A percentile compares a stretch with the other conserved stretches of the same genome.
Evolutionary conservation across 2,329 filamentous ascomycete genomes (phyloP).

Genomic region (Stagonosporopsis vannaccii): DNA sequence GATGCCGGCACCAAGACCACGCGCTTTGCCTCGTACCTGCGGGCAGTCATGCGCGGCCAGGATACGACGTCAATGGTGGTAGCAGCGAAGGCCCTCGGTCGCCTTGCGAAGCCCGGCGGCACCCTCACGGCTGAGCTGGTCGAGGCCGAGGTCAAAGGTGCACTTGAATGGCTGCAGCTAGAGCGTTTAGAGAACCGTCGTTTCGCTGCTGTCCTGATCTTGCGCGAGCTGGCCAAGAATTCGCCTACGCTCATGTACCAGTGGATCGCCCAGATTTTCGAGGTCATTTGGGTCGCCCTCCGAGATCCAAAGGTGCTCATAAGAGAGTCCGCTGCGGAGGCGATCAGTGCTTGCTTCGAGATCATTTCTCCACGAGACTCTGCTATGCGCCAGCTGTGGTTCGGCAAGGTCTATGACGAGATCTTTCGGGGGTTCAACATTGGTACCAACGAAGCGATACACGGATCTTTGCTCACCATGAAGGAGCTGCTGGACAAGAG

Average conservation of each 20-base stretch:
- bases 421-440: conserved; percentile 77
- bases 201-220: conserved; percentile 89
- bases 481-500: conserved; percentile 93
- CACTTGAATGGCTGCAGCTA: conserved; percentile 94
- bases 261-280: conserved; percentile 93
- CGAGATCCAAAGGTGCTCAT: conserved; percentile 91
- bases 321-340: conserved; percentile 87
- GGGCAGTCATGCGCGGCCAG: conserved; percentile 86
- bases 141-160: conserved; percentile 94
- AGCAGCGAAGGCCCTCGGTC: conserved; percentile 86
- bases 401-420: conserved; percentile 89
- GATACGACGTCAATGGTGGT: conserved; percentile 90
- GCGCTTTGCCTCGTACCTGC: conserved; percentile 89
- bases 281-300: conserved; percentile 94
- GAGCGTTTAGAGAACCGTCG: conserved; percentile 92
- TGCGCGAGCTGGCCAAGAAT: conserved; percentile 89
- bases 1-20: conserved; percentile 94
- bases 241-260: conserved; percentile 95
- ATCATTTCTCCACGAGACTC: conserved; percentile 94
- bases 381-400: conserved; percentile 85
- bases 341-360: conserved; percentile 92
- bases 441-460: conserved; percentile 84
- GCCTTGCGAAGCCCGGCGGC: conserved; percentile 89
- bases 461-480: conserved; percentile 91
- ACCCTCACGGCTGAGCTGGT: conserved; percentile 94